A percentile compares a stretch with the other conserved stretches of the same genome.
Conservation (phyloP, 192 early-diverging fungal genomes). For the Chytriomyces sp. region DNA sequence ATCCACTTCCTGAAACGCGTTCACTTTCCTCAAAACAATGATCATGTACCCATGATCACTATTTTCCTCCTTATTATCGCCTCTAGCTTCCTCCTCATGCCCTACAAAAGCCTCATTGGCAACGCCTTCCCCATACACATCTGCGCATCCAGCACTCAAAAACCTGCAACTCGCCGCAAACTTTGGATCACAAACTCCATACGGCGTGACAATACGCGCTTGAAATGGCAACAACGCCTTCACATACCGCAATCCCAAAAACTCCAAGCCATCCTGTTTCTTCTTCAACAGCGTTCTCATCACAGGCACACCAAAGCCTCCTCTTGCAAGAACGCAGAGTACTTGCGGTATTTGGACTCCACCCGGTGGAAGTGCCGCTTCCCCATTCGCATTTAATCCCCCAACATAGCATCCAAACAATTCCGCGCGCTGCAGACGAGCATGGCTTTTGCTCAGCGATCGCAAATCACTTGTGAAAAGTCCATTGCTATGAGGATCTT, state of each 20-base stretch:
- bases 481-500: no score
- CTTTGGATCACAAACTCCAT: conserved; percentile 2
- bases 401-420: not conserved
- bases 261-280: not conserved
- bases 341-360: not conserved
- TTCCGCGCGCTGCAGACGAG: not conserved
- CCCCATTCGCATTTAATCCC: not conserved
- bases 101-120: not conserved
- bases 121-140: not conserved
- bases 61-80: not conserved
- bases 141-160: not conserved
- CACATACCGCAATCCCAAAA: conserved; percentile 10
- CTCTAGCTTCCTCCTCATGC: not conserved
- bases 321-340: conserved; percentile 25
- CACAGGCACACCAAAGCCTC: conserved; percentile 24
- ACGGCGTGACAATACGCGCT: conserved; percentile 19
- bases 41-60: conserved; percentile 6
- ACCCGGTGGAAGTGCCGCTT: not conserved
- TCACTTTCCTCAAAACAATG: conserved; percentile 15
- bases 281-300: not conserved
- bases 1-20: conserved; percentile 9
- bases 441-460: not conserved
- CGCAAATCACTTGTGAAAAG: no score
- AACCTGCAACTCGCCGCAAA: not conserved
- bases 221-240: not conserved